phyloP scores from a whole-genome alignment of 345 rosid genomes.

The Kernera saxatilis region DNA sequence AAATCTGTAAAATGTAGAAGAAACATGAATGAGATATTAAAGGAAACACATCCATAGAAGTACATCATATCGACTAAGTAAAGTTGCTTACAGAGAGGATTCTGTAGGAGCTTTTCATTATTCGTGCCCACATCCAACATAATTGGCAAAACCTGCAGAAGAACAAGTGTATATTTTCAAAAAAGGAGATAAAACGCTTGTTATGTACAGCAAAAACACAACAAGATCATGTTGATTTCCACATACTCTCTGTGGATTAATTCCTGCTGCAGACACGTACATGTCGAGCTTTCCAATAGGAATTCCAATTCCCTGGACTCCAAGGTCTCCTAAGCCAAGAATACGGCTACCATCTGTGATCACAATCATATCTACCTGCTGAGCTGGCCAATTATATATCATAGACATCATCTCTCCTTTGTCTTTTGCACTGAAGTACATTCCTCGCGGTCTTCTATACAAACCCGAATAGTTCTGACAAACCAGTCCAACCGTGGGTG shows the following conservation, averaged over 20 bases:
- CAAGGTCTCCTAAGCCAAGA: conserved; percentile 98
- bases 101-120: conserved; percentile 81
- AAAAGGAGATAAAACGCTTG: background rate
- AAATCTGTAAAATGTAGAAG: conserved; percentile 51
- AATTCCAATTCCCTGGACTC: conserved; percentile 96
- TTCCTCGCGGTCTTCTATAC: conserved; percentile 96
- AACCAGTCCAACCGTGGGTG: conserved; percentile 95
- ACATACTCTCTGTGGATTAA: conserved; percentile 91
- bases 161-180: conserved; percentile 4
- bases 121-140: conserved; percentile 97
- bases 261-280: conserved; percentile 97
- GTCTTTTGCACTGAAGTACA: conserved; percentile 99
- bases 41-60: conserved; percentile 15
- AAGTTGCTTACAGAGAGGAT: conserved; percentile 72
- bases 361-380: conserved; percentile 98
- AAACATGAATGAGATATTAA: background rate
- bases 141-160: conserved; percentile 73
- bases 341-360: conserved; percentile 95
- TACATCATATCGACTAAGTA: conserved; percentile 1
- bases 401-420: conserved; percentile 99
- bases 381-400: conserved; percentile 96
- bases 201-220: background rate
- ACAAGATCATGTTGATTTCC: background rate
- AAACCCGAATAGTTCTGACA: conserved; percentile 97
- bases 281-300: conserved; percentile 98